These are phyloP conservation scores for Bauhinia variegata DNA, from an alignment of 306 rosid genomes.

Conservation along the genomic window DNA sequence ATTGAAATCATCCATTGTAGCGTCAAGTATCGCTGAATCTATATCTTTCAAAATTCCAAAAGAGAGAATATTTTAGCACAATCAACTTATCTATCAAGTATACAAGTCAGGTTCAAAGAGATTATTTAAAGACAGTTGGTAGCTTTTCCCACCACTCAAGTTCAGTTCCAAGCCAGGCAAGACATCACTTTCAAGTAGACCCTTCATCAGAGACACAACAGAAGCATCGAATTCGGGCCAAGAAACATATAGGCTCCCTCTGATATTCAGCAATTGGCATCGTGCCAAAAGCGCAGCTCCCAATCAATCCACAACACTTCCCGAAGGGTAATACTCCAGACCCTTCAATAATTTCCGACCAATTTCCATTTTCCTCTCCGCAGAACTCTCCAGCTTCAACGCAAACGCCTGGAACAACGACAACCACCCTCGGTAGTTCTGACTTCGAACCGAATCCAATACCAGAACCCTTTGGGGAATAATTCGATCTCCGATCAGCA, in stretches of 20 bases:
- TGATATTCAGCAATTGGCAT: slow-evolving; percentile 62
- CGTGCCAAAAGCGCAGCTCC: slow-evolving; percentile 70
- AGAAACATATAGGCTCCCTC: slow-evolving; percentile 64
- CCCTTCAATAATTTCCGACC: slow-evolving; percentile 40
- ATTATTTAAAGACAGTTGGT: slow-evolving; percentile 39
- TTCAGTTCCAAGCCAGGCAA: slow-evolving; percentile 48
- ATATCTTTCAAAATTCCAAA: too few relatives aligned
- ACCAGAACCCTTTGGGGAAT: slow-evolving; percentile 56
- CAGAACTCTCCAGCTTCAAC: slow-evolving; percentile 72
- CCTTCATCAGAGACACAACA: slow-evolving; percentile 54
- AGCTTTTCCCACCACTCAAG: slow-evolving; percentile 11
- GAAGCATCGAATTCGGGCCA: slow-evolving; percentile 75
- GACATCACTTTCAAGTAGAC: slow-evolving; percentile 43
- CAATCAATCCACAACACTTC: slow-evolving; percentile 80
- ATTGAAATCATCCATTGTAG: not conserved
- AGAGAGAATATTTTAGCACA: not conserved
- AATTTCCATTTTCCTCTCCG: slow-evolving; percentile 46
- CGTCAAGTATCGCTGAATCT: not conserved
- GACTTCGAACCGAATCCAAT: slow-evolving; percentile 58
- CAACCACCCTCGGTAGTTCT: slow-evolving; percentile 60
- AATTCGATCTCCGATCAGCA: slow-evolving; percentile 50
- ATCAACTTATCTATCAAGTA: slow-evolving; percentile 40
- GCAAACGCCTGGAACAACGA: slow-evolving; percentile 57
- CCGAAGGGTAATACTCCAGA: slow-evolving; percentile 72
- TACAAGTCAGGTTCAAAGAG: slow-evolving; percentile 64